Conservation (phyloP, 2,329 filamentous ascomycete species). For the Curvularia lunata region DNA sequence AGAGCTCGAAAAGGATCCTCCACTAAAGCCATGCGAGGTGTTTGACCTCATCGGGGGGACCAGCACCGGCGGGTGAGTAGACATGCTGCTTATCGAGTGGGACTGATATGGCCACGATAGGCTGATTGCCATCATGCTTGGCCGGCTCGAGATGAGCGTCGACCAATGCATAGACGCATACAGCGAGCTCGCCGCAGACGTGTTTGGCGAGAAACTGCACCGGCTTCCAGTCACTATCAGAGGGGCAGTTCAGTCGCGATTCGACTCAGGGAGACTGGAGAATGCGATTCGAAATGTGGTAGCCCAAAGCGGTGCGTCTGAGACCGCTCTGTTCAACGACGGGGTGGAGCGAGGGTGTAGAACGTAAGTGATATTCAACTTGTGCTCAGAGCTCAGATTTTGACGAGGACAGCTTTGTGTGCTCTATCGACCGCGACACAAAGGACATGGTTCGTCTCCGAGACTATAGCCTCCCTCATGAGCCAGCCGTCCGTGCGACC, state of each 20-base stretch:
- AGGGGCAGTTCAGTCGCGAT: neutral
- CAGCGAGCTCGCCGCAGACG: constrained; percentile 4
- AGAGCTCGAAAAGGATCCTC: neutral
- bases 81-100: too few relatives aligned
- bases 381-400: too few relatives aligned
- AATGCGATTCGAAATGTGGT: neutral
- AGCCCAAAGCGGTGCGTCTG: neutral
- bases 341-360: neutral
- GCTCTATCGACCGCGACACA: neutral
- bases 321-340: neutral
- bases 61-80: constrained; percentile 26
- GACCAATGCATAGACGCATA: constrained; percentile 23
- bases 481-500: neutral
- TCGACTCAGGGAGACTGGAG: neutral
- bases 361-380: neutral
- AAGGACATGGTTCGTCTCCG: neutral
- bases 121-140: constrained; percentile 30
- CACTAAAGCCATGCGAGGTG: constrained; percentile 22
- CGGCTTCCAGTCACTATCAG: neutral
- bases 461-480: neutral
- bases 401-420: too few relatives aligned
- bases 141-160: constrained; percentile 26
- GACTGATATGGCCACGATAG: constrained; percentile 4
- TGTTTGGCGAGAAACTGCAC: constrained; percentile 10
- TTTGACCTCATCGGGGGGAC: constrained; percentile 35